These are phyloP conservation scores for Fusarium foetens DNA, from an alignment of 2,329 filamentous ascomycete species.

Conservation along the genomic window DNA sequence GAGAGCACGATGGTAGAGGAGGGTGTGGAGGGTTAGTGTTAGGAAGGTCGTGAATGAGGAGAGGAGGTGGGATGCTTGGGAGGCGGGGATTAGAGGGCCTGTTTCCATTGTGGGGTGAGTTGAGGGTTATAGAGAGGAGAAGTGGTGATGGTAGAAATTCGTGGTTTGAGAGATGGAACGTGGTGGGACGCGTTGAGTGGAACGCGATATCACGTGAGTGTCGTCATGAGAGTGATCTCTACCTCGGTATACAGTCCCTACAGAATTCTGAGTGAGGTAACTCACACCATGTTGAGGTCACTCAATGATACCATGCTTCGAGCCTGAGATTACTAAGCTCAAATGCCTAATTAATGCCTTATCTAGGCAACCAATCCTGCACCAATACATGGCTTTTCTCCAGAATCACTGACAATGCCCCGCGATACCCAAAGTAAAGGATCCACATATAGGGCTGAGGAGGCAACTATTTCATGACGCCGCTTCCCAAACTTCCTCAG, in stretches of 20 bases:
- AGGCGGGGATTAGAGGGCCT: slow-evolving; percentile 46
- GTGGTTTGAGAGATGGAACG: slow-evolving; percentile 4
- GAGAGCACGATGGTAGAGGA: slow-evolving; percentile 82
- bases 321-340: neutral
- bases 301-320: neutral
- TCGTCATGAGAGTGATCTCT: neutral
- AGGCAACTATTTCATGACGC: slow-evolving; percentile 44
- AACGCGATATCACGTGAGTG: slow-evolving; percentile 44
- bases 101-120: slow-evolving; percentile 3
- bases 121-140: neutral
- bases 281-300: neutral
- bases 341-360: neutral
- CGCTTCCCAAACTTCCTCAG: slow-evolving; percentile 4
- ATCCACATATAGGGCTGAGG: slow-evolving; percentile 47
- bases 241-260: neutral
- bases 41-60: slow-evolving; percentile 81
- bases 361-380: neutral
- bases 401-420: slow-evolving; percentile 18
- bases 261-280: neutral
- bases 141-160: slow-evolving; percentile 5
- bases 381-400: neutral
- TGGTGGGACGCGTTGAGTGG: slow-evolving; percentile 38
- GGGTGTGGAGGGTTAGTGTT: slow-evolving; percentile 83
- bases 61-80: slow-evolving; percentile 62
- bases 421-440: neutral